These are phyloP conservation scores for Mycena indigotica DNA, from an alignment of 768 basidiomycete species.

Conservation along the genomic window DNA sequence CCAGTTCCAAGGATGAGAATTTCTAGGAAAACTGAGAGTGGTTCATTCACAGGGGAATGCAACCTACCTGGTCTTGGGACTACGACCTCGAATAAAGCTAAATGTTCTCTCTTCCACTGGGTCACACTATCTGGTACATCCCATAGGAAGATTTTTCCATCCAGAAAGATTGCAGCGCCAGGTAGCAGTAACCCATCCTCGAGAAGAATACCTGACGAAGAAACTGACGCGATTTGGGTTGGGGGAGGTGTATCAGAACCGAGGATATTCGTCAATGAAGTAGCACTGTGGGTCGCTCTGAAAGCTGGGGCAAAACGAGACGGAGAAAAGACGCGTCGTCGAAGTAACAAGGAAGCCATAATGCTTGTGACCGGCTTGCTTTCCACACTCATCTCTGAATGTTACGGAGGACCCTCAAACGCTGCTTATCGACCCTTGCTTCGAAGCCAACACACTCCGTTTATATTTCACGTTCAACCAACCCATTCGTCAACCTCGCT, in stretches of 20 bases:
- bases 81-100: conserved; percentile 79
- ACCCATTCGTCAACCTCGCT: conserved; percentile 89
- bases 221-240: conserved; percentile 71
- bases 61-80: conserved; percentile 82
- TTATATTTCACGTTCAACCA: conserved; percentile 73
- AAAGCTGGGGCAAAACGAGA: conserved; percentile 21
- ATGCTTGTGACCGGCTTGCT: background rate
- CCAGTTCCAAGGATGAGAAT: conserved; percentile 92
- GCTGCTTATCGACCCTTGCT: background rate
- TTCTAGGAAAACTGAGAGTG: conserved; percentile 48
- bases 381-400: background rate
- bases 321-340: background rate
- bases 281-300: conserved; percentile 16
- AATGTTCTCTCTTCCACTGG: conserved; percentile 73
- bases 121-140: conserved; percentile 70
- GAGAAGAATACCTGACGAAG: conserved; percentile 64
- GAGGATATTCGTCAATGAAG: conserved; percentile 71
- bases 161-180: conserved; percentile 79
- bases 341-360: conserved; percentile 1
- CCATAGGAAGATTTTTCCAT: conserved; percentile 89
- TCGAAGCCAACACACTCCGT: conserved; percentile 45
- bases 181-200: conserved; percentile 79
- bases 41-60: background rate
- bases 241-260: conserved; percentile 68
- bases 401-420: background rate